Evolutionary conservation across 2,329 filamentous ascomycete species (phyloP).

Genomic region (Fusarium buxicola): DNA sequence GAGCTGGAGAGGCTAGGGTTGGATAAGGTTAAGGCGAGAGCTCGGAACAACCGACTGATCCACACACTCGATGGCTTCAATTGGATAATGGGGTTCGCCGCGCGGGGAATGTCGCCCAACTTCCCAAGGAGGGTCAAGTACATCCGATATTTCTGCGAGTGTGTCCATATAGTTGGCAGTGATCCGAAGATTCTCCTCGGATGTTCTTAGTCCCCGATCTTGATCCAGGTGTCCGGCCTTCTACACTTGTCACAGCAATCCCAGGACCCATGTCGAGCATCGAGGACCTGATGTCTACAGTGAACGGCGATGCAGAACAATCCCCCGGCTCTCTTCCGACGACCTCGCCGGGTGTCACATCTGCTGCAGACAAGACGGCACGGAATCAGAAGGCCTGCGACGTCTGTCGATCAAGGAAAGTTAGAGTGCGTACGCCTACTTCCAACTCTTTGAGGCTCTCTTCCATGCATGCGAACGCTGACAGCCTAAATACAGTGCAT

Average conservation of each 20-base stretch:
- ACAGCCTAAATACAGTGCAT: slow-evolving; percentile 23
- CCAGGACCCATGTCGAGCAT: not conserved
- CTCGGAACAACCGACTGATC: not conserved
- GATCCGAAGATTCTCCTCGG: slow-evolving; percentile 43
- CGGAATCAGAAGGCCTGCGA: slow-evolving; percentile 42
- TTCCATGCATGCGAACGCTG: not conserved
- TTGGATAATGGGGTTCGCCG: slow-evolving; percentile 6
- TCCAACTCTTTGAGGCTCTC: not conserved
- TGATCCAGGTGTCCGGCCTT: not conserved
- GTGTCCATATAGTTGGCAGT: not conserved
- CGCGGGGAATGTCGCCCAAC: not conserved
- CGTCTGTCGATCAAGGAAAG: slow-evolving; percentile 40
- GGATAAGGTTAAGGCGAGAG: slow-evolving; percentile 2
- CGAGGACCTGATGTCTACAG: slow-evolving; percentile 5
- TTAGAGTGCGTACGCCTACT: slow-evolving; percentile 23
- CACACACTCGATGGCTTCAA: not conserved
- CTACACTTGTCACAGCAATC: not conserved
- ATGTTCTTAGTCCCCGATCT: not conserved
- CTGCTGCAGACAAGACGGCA: not conserved
- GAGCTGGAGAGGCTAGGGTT: slow-evolving; percentile 2
- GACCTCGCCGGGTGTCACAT: not conserved
- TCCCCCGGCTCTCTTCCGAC: not conserved
- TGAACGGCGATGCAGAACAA: not conserved
- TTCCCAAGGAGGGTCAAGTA: slow-evolving; percentile 1
- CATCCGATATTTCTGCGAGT: slow-evolving; percentile 43